phyloP scores from a whole-genome alignment of 352 stramenopile species.

The Pilasporangium apinafurcum region DNA sequence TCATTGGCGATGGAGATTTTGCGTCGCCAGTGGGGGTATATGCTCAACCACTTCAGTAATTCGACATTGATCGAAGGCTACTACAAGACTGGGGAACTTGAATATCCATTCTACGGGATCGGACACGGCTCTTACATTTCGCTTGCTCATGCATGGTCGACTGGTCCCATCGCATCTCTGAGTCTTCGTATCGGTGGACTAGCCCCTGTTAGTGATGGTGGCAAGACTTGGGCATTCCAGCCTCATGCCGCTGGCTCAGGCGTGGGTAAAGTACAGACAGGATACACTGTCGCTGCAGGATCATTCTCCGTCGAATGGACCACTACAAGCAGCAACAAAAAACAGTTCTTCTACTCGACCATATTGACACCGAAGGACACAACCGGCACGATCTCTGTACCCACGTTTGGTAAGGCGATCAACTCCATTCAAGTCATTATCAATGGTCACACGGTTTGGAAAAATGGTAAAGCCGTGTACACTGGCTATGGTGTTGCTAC shows the following conservation, averaged over 20 bases:
- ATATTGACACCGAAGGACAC: conserved; percentile 9
- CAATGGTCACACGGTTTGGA: conserved; percentile 20
- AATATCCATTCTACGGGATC: conserved; percentile 24
- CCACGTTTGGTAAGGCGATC: conserved; percentile 17
- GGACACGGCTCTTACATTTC: conserved; percentile 22
- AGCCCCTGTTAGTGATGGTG: conserved; percentile 10
- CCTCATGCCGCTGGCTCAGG: conserved; percentile 12
- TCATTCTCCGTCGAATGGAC: conserved; percentile 19
- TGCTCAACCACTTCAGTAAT: conserved; percentile 28
- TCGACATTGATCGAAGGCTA: conserved; percentile 27
- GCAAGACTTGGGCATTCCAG: conserved; percentile 19
- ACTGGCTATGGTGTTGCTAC: conserved; percentile 4
- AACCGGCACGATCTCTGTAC: conserved; percentile 18
- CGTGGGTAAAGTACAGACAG: conserved; percentile 13
- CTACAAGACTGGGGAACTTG: conserved; percentile 22
- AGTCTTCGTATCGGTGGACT: conserved; percentile 15
- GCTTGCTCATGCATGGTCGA: conserved; percentile 26
- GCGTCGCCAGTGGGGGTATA: conserved; percentile 28
- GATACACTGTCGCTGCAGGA: conserved; percentile 12
- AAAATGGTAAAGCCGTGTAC: conserved; percentile 6
- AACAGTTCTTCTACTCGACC: conserved; percentile 12
- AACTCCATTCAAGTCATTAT: conserved; percentile 19
- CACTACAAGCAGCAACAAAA: conserved; percentile 8
- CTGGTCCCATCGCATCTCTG: conserved; percentile 16
- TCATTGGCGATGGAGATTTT: conserved; percentile 20